Conservation (phyloP, 352 stramenopile genomes). For the Pythium plurisporium region DNA sequence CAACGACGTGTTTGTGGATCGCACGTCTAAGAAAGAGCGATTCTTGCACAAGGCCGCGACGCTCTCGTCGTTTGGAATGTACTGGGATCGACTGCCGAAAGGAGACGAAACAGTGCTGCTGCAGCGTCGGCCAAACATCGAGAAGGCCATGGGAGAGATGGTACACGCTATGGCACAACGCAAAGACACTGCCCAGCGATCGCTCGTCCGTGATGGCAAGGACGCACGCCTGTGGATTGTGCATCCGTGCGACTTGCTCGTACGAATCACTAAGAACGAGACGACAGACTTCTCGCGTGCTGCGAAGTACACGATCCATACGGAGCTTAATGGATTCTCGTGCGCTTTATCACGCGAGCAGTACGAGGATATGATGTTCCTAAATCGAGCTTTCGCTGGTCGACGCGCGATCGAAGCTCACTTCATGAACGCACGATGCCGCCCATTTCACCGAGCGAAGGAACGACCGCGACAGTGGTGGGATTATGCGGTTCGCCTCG, state of each 20-base stretch:
- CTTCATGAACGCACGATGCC: conserved; percentile 51
- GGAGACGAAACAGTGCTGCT: conserved; percentile 24
- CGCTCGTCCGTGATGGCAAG: conserved; percentile 1
- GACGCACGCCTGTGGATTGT: conserved; percentile 40
- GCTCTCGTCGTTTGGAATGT: conserved; percentile 43
- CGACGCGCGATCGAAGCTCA: conserved; percentile 59
- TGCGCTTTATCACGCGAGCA: conserved; percentile 64
- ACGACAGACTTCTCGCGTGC: conserved; percentile 55
- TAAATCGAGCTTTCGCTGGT: conserved; percentile 59
- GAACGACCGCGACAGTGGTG: conserved; percentile 60
- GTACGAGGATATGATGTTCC: conserved; percentile 78
- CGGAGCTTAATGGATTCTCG: conserved; percentile 40
- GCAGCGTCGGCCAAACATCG: conserved; percentile 32
- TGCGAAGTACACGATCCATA: conserved; percentile 65
- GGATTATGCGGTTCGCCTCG: conserved; percentile 60
- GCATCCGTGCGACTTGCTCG: conserved; percentile 40
- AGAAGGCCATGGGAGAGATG: conserved; percentile 47
- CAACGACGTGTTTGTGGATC: conserved; percentile 65
- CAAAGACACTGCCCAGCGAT: not conserved
- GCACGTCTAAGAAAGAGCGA: conserved; percentile 24
- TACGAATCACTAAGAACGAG: conserved; percentile 80
- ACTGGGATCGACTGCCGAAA: conserved; percentile 59
- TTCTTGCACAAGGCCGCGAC: conserved; percentile 69
- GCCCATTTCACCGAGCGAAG: conserved; percentile 44
- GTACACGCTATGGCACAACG: conserved; percentile 27